A percentile compares a stretch with the other conserved stretches of the same genome.
These are phyloP conservation scores for Mycena polygramma DNA, from an alignment of 768 basidiomycete species.

Conservation along the genomic window DNA sequence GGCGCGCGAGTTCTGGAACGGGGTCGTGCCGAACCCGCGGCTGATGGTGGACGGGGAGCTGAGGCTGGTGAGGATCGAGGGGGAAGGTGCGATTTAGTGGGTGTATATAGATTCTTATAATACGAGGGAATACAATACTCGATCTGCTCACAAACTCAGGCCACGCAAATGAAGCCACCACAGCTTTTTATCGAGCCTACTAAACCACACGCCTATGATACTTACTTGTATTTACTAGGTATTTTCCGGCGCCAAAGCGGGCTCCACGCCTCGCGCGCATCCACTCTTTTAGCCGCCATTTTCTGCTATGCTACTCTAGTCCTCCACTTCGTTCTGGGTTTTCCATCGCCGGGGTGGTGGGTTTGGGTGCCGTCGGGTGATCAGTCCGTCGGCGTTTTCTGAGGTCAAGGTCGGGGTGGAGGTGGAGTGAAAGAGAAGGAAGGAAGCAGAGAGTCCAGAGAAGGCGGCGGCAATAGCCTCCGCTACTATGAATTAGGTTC, in stretches of 20 bases:
- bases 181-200: neutral
- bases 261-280: neutral
- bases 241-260: neutral
- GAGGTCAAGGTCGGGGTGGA: too few species aligned
- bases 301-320: neutral
- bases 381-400: neutral
- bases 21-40: slow-evolving; percentile 46
- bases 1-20: slow-evolving; percentile 87
- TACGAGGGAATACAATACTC: too few species aligned
- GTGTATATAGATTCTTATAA: too few species aligned
- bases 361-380: neutral
- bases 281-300: neutral
- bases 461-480: neutral
- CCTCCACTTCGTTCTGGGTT: neutral
- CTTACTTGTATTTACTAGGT: neutral
- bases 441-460: neutral
- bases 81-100: neutral
- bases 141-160: too few species aligned
- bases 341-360: neutral
- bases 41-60: slow-evolving; percentile 30
- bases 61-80: slow-evolving; percentile 14
- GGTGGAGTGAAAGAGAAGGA: too few species aligned
- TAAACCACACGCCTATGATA: neutral
- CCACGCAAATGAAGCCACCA: neutral
- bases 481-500: neutral